phyloP scores from a whole-genome alignment of 116 monocot species.

The Posidonia oceanica region DNA sequence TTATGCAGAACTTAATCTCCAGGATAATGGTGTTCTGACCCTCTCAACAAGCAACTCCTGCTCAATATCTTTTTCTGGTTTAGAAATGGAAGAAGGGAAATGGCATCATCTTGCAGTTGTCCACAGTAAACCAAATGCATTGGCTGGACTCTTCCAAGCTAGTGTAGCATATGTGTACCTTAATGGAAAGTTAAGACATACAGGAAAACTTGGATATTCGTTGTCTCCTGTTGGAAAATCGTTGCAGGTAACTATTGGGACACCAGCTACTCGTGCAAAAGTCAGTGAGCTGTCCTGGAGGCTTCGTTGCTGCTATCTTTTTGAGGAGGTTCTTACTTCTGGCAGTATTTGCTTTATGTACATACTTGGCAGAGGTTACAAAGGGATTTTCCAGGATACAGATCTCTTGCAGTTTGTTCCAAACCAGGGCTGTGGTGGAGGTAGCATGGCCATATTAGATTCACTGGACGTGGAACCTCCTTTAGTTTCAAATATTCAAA shows the following conservation, averaged over 20 bases:
- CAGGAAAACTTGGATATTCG: conserved; percentile 95
- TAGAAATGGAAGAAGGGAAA: conserved; percentile 86
- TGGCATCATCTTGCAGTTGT: conserved; percentile 99
- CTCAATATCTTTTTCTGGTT: conserved; percentile 65
- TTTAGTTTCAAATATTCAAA: conserved; percentile 44
- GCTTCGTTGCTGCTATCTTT: conserved; percentile 89
- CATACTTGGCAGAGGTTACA: conserved; percentile 94
- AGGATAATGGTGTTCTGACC: conserved; percentile 77
- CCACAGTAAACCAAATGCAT: conserved; percentile 97
- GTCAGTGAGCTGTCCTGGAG: conserved; percentile 71
- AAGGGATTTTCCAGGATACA: conserved; percentile 92
- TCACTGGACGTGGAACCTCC: conserved; percentile 74
- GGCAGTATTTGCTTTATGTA: conserved; percentile 94
- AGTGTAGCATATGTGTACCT: conserved; percentile 87
- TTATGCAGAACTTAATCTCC: conserved; percentile 78
- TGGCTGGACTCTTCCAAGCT: conserved; percentile 95
- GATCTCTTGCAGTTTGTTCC: conserved; percentile 95
- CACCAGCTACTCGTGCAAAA: conserved; percentile 51
- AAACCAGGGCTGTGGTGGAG: conserved; percentile 89
- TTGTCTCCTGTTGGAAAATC: conserved; percentile 84
- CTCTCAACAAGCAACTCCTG: conserved; percentile 85
- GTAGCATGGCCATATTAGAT: conserved; percentile 93
- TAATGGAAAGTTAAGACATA: conserved; percentile 89
- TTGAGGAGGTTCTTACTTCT: conserved; percentile 94
- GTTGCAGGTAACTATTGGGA: conserved; percentile 86